These are phyloP conservation scores for Mycena olivaceomarginata DNA, from an alignment of 768 basidiomycete species.

Conservation along the genomic window DNA sequence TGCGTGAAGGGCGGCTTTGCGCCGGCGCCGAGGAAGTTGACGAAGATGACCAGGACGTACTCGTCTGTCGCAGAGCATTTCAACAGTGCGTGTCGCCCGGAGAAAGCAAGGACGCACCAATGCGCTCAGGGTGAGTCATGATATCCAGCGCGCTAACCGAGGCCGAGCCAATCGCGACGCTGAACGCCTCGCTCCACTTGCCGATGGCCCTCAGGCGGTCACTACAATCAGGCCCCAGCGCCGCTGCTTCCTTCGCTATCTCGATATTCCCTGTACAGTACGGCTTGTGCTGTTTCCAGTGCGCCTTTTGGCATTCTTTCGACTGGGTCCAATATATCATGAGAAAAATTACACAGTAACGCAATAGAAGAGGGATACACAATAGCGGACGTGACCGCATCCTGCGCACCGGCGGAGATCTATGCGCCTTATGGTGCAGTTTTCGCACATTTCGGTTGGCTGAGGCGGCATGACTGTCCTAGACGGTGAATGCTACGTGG, in stretches of 20 bases:
- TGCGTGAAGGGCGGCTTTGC: constrained; percentile 18
- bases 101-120: constrained; percentile 1
- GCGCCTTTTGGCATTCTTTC: constrained; percentile 35
- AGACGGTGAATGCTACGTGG: not conserved
- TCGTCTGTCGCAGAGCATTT: not conserved
- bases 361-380: constrained; percentile 7
- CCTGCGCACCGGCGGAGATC: constrained; percentile 30
- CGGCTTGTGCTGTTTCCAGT: constrained; percentile 40
- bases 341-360: not conserved
- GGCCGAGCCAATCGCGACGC: constrained; percentile 3
- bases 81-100: not conserved
- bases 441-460: constrained; percentile 33
- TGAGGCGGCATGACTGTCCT: constrained; percentile 18
- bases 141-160: constrained; percentile 14
- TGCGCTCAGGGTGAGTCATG: constrained; percentile 13
- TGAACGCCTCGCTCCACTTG: constrained; percentile 31
- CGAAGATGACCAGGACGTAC: constrained; percentile 26
- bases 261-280: constrained; percentile 20
- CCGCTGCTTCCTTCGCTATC: constrained; percentile 2
- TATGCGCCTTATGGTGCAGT: constrained; percentile 15
- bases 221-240: constrained; percentile 19
- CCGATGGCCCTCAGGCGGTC: constrained; percentile 18
- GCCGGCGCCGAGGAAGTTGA: constrained; percentile 19
- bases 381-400: constrained; percentile 31
- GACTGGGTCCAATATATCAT: constrained; percentile 9